These are phyloP conservation scores for Rhododendron henanense DNA, from an alignment of 148 eudicot genomes.

Conservation along the genomic window DNA sequence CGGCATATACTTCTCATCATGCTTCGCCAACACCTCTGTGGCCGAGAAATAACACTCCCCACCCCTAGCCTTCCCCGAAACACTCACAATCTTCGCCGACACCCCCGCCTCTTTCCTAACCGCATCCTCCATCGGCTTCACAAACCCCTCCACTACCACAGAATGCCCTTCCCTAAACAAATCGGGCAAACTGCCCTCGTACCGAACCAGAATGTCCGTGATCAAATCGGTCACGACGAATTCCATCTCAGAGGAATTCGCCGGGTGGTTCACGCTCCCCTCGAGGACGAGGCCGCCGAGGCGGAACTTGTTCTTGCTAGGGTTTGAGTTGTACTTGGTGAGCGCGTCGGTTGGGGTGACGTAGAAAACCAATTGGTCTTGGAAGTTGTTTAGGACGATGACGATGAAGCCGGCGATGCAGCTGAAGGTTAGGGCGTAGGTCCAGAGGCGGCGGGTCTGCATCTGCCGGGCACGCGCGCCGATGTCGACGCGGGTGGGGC, in stretches of 20 bases:
- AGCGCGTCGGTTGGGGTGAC: constrained; percentile 78
- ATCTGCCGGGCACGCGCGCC: constrained; percentile 82
- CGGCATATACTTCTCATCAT: constrained; percentile 99
- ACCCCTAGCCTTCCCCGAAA: constrained; percentile 60
- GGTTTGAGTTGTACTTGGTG: constrained; percentile 42
- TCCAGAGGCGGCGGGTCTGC: constrained; percentile 84
- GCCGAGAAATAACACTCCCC: constrained; percentile 74
- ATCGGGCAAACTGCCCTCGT: constrained; percentile 84
- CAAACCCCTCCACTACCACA: constrained; percentile 91
- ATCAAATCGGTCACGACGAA: constrained; percentile 81
- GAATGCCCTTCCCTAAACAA: constrained; percentile 94
- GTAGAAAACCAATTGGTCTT: constrained; percentile 80
- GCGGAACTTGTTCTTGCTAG: constrained; percentile 50
- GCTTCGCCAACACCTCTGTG: constrained; percentile 90
- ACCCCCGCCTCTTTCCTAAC: constrained; percentile 30
- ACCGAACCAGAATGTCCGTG: constrained; percentile 74
- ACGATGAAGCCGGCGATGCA: constrained; percentile 75
- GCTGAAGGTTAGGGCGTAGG: constrained; percentile 71
- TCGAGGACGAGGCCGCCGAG: constrained; percentile 89
- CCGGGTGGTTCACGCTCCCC: constrained; percentile 58
- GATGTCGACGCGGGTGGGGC: constrained; percentile 44
- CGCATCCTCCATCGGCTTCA: constrained; percentile 64
- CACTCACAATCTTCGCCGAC: constrained; percentile 35
- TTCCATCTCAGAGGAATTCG: constrained; percentile 62
- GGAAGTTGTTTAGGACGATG: constrained; percentile 71